Percentiles rank a stretch among this genome's conserved stretches.
Evolutionary conservation across 108 stramenopile species (phyloP).

Genomic region (Fragilaria crotonensis): DNA sequence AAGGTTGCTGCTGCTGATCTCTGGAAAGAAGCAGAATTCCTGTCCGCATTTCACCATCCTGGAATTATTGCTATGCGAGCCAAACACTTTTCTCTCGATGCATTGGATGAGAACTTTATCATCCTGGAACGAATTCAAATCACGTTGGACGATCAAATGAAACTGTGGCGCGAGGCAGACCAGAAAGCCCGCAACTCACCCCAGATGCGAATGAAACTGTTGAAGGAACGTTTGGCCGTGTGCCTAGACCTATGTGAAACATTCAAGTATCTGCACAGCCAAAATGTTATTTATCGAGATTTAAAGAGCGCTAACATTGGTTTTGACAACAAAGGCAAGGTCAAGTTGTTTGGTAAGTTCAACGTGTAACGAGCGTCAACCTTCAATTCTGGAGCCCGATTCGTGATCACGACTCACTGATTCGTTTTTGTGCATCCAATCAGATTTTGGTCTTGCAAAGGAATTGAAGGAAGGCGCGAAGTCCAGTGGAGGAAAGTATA

Average conservation of each 20-base stretch:
- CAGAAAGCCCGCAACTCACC: neutral
- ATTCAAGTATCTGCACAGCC: slow-evolving; percentile 20
- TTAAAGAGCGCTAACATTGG: slow-evolving; percentile 24
- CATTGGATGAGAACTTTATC: neutral
- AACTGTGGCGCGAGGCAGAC: neutral
- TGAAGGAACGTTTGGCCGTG: neutral
- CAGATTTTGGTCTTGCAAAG: slow-evolving; percentile 66
- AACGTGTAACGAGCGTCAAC: neutral
- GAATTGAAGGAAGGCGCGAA: slow-evolving; percentile 40
- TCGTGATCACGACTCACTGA: neutral
- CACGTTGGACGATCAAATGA: neutral
- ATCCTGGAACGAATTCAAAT: neutral
- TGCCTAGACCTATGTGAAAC: neutral
- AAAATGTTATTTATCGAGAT: slow-evolving; percentile 19
- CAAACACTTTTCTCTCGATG: neutral
- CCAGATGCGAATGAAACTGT: neutral
- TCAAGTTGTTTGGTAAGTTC: neutral
- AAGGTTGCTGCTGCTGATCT: neutral
- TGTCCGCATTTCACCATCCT: neutral
- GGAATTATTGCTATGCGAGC: neutral
- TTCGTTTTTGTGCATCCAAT: neutral
- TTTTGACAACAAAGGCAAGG: slow-evolving; percentile 3
- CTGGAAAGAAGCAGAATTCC: neutral
- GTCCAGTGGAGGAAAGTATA: slow-evolving; percentile 23
- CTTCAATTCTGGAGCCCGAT: neutral